Base-by-base conservation (phyloP, 2,329 filamentous ascomycete species). In the Akanthomyces dipterigenus region DNA sequence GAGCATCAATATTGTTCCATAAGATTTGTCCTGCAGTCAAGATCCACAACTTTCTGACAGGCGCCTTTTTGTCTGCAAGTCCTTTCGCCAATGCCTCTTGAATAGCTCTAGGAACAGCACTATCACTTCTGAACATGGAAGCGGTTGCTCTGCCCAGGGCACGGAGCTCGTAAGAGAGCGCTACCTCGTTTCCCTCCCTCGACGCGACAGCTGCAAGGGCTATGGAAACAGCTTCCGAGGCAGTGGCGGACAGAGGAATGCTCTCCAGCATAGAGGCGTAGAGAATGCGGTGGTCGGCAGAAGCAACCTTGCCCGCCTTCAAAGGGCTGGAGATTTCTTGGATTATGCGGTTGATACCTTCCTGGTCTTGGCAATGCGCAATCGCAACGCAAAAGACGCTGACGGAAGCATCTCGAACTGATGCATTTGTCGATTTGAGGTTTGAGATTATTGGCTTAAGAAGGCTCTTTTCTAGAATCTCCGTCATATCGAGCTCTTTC, bases 131-230 rank as follows among this genome's bases (percentile, higher is more conserved):
- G 18, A 97, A 71, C 42, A 89, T 78, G 68, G 82, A 84, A 12
- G 77, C 76, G 38, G 88, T 76, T 67, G 90, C 88, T 63, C 83
- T 82, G 58, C 85, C 82, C 60, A 98, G 80, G 5, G 90, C 83
- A 38, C 81, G 80, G 7, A 92, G 86, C 72, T 96, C 91, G 11
- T 90, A 87, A 46, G 84, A 81, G 28, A 96, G 78, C 46, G 93
- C 93, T 40, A 82, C 77, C 73, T 99, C 95, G 68, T 96, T 98
- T 8, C 92, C 87, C 75, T 99, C 95, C 70, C 97, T 96, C 7
- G 83, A 76, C 20, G 89, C 87, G 16, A 91, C 79, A 20, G 85
- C 75, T 7, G 88, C 84, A 62, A 98, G 80, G 7, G 84, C 85
- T 55, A 80, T 77, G 1, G 86, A 82, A 34, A 93, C 80, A 66